Evolutionary conservation across 257 asterid species (phyloP).

Genomic region (Galeopsis tetrahit): DNA sequence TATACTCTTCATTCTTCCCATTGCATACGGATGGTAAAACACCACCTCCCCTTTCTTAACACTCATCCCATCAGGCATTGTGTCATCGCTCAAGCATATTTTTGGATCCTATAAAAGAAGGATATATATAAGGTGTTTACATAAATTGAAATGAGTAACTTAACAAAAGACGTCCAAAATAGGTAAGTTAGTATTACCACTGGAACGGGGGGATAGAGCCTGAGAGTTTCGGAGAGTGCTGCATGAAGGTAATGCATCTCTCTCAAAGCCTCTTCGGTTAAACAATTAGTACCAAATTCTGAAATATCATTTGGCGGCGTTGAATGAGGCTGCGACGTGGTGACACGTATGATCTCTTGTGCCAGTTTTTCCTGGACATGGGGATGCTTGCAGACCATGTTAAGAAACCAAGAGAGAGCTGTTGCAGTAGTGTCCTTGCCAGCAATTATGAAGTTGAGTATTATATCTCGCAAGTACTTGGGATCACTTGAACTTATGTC

Average conservation of each 20-base stretch:
- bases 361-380: conserved; percentile 47
- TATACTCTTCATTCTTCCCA: conserved; percentile 57
- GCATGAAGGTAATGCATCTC: conserved; percentile 66
- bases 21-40: conserved; percentile 59
- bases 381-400: conserved; percentile 59
- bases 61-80: conserved; percentile 54
- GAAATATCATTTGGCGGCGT: conserved; percentile 8
- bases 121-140: no score
- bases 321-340: background rate
- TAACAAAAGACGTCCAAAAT: no score
- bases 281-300: conserved; percentile 37
- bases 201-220: conserved; percentile 62
- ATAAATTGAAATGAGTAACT: background rate
- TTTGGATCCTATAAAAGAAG: conserved; percentile 46
- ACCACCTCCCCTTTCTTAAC: conserved; percentile 54
- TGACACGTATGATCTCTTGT: conserved; percentile 38
- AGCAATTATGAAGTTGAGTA: conserved; percentile 54
- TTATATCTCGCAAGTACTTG: conserved; percentile 57
- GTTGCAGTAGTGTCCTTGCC: conserved; percentile 66
- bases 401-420: conserved; percentile 60
- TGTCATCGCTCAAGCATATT: conserved; percentile 52
- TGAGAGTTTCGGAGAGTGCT: conserved; percentile 56
- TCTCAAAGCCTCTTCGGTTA: conserved; percentile 53
- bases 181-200: conserved; percentile 40
- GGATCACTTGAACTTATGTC: conserved; percentile 40